phyloP scores from a whole-genome alignment of 768 basidiomycete species.

The Mycena kentingensis region DNA sequence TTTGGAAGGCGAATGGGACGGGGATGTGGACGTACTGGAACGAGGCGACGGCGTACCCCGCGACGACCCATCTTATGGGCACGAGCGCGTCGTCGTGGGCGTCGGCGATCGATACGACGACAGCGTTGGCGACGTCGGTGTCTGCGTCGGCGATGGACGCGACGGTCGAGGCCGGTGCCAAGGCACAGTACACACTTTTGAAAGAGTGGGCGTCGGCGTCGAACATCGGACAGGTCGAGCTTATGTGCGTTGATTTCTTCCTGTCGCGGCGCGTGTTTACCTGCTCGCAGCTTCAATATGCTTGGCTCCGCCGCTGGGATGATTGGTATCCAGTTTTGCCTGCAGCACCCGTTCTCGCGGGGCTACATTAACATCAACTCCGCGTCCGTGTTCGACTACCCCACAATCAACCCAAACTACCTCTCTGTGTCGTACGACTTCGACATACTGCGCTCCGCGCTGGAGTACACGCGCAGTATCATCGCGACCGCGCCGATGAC shows the following conservation, averaged over 20 bases:
- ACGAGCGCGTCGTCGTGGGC: conserved; percentile 8
- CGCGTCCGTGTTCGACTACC: conserved; percentile 15
- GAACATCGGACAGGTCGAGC: conserved; percentile 19
- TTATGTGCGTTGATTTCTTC: conserved; percentile 7
- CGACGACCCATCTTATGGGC: conserved; percentile 15
- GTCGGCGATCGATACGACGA: background rate
- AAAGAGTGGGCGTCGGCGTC: conserved; percentile 6
- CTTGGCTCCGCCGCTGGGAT: conserved; percentile 6
- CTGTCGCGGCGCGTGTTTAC: background rate
- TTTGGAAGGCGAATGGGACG: conserved; percentile 18
- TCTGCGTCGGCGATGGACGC: conserved; percentile 8
- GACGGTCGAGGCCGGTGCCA: conserved; percentile 17
- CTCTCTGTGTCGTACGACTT: conserved; percentile 18
- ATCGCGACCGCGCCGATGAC: conserved; percentile 12
- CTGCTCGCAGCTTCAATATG: conserved; percentile 20
- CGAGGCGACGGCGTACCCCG: conserved; percentile 22
- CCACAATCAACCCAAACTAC: conserved; percentile 23
- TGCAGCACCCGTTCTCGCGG: conserved; percentile 22
- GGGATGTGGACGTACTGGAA: conserved; percentile 25
- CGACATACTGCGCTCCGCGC: conserved; percentile 18
- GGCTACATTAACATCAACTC: conserved; percentile 17
- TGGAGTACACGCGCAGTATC: conserved; percentile 17
- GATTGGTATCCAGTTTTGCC: conserved; percentile 20
- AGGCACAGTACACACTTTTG: conserved; percentile 17
- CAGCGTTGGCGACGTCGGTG: conserved; percentile 7